Conservation (phyloP, 768 basidiomycete species). For the Tremella mesenterica region DNA sequence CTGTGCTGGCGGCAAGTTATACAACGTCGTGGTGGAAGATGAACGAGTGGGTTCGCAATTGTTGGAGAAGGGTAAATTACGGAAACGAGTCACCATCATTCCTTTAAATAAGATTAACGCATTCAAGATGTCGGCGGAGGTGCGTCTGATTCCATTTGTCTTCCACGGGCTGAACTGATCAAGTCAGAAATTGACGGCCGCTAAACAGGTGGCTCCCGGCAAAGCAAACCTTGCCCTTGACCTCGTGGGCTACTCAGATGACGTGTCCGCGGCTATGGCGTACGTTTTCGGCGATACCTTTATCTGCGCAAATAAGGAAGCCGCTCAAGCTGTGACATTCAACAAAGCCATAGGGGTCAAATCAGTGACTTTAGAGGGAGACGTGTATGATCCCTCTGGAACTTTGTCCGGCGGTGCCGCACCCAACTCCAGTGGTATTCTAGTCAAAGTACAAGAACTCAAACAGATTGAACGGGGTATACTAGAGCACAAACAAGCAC, state of each 20-base stretch:
- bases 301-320: slow-evolving; percentile 77
- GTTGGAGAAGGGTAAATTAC: slow-evolving; percentile 65
- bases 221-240: slow-evolving; percentile 82
- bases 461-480: slow-evolving; percentile 59
- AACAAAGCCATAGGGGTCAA: slow-evolving; percentile 59
- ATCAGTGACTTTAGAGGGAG: slow-evolving; percentile 87
- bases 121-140: slow-evolving; percentile 52
- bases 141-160: slow-evolving; percentile 23
- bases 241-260: slow-evolving; percentile 69
- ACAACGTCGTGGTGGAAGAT: slow-evolving; percentile 87
- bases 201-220: slow-evolving; percentile 62
- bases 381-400: slow-evolving; percentile 92
- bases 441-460: slow-evolving; percentile 77
- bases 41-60: slow-evolving; percentile 80
- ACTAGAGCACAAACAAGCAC: slow-evolving; percentile 48
- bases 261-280: slow-evolving; percentile 77
- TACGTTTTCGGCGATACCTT: slow-evolving; percentile 90
- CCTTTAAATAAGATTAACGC: slow-evolving; percentile 84
- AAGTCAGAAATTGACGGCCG: slow-evolving; percentile 64
- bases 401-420: slow-evolving; percentile 86
- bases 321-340: slow-evolving; percentile 85
- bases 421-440: slow-evolving; percentile 59
- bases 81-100: slow-evolving; percentile 84
- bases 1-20: slow-evolving; percentile 77
- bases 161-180: slow-evolving; percentile 5